These are phyloP conservation scores for Ziziphus jujuba DNA, from an alignment of 306 rosid genomes.

Conservation along the genomic window DNA sequence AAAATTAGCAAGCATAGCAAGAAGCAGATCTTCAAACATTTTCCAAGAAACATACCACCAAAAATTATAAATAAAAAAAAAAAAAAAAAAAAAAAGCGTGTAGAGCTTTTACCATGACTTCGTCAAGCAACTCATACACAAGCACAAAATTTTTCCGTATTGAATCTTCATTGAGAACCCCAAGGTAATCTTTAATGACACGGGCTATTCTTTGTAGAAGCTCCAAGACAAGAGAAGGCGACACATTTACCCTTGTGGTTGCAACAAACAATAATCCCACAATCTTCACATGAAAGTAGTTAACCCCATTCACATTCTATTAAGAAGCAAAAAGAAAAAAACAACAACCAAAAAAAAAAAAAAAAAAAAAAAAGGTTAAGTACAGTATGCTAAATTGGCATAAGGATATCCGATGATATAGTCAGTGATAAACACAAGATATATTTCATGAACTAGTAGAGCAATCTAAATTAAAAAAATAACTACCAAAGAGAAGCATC, in stretches of 20 bases:
- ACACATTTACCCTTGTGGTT: constrained; percentile 67
- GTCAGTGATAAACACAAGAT: background rate
- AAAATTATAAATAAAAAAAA: background rate
- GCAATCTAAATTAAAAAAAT: background rate
- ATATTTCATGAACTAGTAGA: constrained; percentile 9
- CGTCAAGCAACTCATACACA: constrained; percentile 87
- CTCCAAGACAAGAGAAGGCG: constrained; percentile 82
- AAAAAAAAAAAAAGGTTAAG: constrained; percentile 18
- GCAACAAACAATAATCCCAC: constrained; percentile 86
- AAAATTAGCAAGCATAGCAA: background rate
- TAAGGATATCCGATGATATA: background rate
- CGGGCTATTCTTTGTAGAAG: constrained; percentile 86
- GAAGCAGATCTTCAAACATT: constrained; percentile 12
- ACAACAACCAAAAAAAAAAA: too few species aligned
- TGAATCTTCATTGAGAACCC: constrained; percentile 82
- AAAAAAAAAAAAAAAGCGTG: background rate
- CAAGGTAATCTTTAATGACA: constrained; percentile 85
- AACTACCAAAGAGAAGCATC: background rate
- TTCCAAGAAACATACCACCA: constrained; percentile 24
- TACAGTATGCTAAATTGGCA: background rate
- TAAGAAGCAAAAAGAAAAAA: constrained; percentile 8
- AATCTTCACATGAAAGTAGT: constrained; percentile 86
- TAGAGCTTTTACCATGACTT: constrained; percentile 70
- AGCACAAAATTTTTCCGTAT: constrained; percentile 77
- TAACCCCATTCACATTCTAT: constrained; percentile 84